A percentile compares a stretch with the other conserved stretches of the same genome.
phyloP scores from a whole-genome alignment of 75 land plant species.

The Pinus taeda region DNA sequence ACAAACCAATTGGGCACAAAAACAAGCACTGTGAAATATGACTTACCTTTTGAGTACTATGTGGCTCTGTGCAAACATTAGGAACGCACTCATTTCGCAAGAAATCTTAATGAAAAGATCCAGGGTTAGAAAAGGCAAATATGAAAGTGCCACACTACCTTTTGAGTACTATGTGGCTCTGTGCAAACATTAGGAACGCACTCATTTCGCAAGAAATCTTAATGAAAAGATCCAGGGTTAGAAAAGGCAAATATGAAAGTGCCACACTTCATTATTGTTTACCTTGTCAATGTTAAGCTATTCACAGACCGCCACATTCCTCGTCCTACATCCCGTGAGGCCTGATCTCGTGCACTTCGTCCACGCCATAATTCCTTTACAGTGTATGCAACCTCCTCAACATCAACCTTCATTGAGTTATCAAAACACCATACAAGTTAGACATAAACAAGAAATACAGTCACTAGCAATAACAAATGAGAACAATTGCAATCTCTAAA shows the following conservation, averaged over 20 bases:
- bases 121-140: neutral
- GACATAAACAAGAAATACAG: neutral
- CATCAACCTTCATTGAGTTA: conserved; percentile 64
- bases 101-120: neutral
- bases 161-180: neutral
- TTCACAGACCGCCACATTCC: conserved; percentile 98
- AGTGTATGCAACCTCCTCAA: conserved; percentile 85
- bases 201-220: too few species aligned
- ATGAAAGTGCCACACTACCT: neutral
- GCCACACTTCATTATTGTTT: neutral
- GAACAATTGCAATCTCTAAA: neutral
- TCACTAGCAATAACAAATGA: neutral
- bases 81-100: neutral
- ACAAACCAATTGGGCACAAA: neutral
- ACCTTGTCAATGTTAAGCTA: conserved; percentile 91
- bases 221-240: neutral
- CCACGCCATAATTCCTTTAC: conserved; percentile 98
- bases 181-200: neutral
- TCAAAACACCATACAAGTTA: neutral
- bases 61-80: neutral
- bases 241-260: neutral
- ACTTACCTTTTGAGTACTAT: neutral
- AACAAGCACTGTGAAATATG: neutral
- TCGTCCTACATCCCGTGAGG: conserved; percentile 68
- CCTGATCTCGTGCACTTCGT: conserved; percentile 85